Evolutionary conservation across 768 basidiomycete genomes (phyloP), one percentile per base, ranked within the genome.

Genomic region (Boletus speciosus): DNA sequence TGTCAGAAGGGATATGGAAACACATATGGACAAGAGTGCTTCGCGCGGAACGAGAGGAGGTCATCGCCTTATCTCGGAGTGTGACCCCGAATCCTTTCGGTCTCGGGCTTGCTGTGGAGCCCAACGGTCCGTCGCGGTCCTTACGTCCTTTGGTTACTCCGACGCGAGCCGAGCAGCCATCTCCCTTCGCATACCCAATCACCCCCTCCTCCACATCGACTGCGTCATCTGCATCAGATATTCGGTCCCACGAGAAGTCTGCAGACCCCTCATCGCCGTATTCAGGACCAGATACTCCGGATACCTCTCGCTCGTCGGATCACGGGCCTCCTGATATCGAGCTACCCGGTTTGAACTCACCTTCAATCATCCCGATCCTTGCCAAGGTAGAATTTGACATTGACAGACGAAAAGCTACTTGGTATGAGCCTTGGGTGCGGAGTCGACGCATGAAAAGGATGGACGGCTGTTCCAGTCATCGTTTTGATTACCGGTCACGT

Each of bases 311-410:
- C 56, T 67, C 56, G 54, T 65, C 62, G 52, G 68, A 69, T 51
- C 55, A 68, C 9, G 77, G 71, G 4, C 76, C 76, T 15, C 74
- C 78, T 45, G 78, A 79, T 23, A 73, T 89, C 52, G 78, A 84
- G 49, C 77, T 90, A 10, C 85, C 88, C 5, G 89, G 88, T 7
- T 76, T 90, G 38, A 68, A 70, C 52, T 83, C 84, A 6, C 69
- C 81, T 44, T 81, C 85, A 25, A 71, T 90, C 23, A 83, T 92
- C 49, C 90, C 89, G 5, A 85, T 97, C 52, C 79, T 98, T 29
- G 95, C 93, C 46, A 95, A 95, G 70, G 84, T 98, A 12, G 94
- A 98, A 68, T 97, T 98, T 62, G 93, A 97, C 67, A 86, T 98
- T 61, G 95, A 97, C 70, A 76, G 77, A 37, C 75, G 81, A 49